Percentiles rank a stretch among this genome's conserved stretches.
Evolutionary conservation across 805 yeast species (phyloP).

Genomic region (Myxozyma sirexii): DNA sequence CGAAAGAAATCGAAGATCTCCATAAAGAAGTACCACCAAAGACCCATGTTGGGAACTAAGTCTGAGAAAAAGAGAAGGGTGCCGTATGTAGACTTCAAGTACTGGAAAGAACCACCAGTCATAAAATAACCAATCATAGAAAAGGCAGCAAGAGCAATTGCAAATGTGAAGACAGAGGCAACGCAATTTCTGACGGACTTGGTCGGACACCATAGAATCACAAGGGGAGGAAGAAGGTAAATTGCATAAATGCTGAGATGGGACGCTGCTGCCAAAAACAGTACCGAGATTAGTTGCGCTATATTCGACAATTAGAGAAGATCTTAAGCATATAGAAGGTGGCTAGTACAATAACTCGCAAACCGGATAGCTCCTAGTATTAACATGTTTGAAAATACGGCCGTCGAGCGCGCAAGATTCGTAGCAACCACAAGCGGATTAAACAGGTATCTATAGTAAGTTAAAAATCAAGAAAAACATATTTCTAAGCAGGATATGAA

Average conservation of each 20-base stretch:
- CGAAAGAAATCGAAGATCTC: constrained; percentile 91
- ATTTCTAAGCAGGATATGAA: not conserved
- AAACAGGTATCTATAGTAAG: constrained; percentile 53
- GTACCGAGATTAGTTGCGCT: constrained; percentile 46
- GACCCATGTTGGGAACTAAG: constrained; percentile 84
- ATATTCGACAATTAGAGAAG: no score
- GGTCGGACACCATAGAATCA: constrained; percentile 12
- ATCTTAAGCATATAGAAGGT: not conserved
- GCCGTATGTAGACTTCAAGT: constrained; percentile 60
- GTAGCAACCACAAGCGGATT: constrained; percentile 80
- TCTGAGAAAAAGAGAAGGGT: constrained; percentile 57
- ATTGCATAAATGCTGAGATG: constrained; percentile 67
- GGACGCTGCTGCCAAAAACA: constrained; percentile 62
- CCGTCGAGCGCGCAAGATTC: constrained; percentile 68
- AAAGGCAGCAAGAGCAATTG: constrained; percentile 25
- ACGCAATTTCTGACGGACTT: not conserved
- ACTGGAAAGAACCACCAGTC: constrained; percentile 42
- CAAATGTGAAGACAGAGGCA: constrained; percentile 3
- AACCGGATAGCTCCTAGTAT: constrained; percentile 52
- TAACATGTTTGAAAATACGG: constrained; percentile 60
- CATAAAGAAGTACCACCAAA: constrained; percentile 98
- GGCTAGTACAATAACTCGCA: constrained; percentile 38
- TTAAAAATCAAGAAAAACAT: not conserved
- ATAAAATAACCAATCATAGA: constrained; percentile 37
- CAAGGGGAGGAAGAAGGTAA: constrained; percentile 62